phyloP scores from a whole-genome alignment of 2,329 filamentous ascomycete species.

The Karstenula rhodostoma region DNA sequence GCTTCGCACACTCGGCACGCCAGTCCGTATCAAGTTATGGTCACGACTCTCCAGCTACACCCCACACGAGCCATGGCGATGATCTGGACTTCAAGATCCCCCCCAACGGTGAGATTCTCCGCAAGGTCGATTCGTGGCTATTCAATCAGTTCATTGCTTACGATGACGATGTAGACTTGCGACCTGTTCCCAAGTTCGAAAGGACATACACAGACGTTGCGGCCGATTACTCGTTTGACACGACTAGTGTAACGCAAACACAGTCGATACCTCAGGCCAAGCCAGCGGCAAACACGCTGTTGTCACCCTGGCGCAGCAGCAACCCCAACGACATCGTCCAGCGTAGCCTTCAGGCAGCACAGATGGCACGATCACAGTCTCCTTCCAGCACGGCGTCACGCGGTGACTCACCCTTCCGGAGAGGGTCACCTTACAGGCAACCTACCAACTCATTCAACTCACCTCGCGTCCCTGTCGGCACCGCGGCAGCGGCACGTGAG shows the following conservation, averaged over 20 bases:
- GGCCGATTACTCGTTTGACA: constrained; percentile 84
- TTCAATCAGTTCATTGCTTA: constrained; percentile 74
- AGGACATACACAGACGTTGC: constrained; percentile 87
- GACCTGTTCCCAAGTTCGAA: constrained; percentile 74
- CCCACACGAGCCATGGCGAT: constrained; percentile 62
- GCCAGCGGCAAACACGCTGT: constrained; percentile 59
- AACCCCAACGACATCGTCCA: constrained; percentile 65
- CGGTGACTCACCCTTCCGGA: constrained; percentile 82
- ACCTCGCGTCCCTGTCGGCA: constrained; percentile 55
- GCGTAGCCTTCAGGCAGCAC: constrained; percentile 80
- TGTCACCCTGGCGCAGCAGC: constrained; percentile 60
- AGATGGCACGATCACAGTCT: constrained; percentile 70
- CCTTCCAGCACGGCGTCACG: constrained; percentile 63
- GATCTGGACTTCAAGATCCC: constrained; percentile 63
- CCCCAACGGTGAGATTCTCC: constrained; percentile 62
- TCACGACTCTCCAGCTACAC: constrained; percentile 68
- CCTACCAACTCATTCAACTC: constrained; percentile 53
- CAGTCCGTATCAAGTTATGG: constrained; percentile 68
- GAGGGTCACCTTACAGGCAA: constrained; percentile 63
- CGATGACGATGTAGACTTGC: constrained; percentile 63
- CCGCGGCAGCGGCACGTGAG: constrained; percentile 68
- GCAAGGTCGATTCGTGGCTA: constrained; percentile 54
- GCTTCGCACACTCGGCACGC: constrained; percentile 62
- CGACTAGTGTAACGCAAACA: constrained; percentile 65
- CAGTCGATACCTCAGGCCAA: constrained; percentile 54